A percentile compares a stretch with the other conserved stretches of the same genome.
phyloP scores from a whole-genome alignment of 1,284 basidiomycete genomes.

The Singerocomus inundabilis region DNA sequence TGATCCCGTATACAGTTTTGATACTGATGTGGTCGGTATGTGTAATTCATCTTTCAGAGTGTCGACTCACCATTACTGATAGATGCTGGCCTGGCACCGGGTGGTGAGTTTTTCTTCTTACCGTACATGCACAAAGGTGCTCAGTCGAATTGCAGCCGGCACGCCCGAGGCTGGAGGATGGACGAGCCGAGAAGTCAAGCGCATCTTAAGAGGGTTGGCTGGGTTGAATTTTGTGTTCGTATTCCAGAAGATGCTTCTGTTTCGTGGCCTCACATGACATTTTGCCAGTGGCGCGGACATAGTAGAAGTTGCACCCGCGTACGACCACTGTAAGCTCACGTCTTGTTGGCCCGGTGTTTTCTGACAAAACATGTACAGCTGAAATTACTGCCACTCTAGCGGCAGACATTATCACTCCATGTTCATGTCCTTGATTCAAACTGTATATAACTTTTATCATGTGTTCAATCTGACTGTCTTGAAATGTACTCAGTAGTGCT shows the following conservation, averaged over 20 bases:
- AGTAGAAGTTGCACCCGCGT: slow-evolving; percentile 80
- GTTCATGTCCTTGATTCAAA: neutral
- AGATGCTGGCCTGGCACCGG: slow-evolving; percentile 80
- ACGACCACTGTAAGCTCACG: slow-evolving; percentile 55
- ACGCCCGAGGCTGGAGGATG: slow-evolving; percentile 82
- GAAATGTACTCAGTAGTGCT: neutral
- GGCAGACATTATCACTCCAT: slow-evolving; percentile 54
- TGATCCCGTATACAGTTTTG: slow-evolving; percentile 44
- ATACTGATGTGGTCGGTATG: slow-evolving; percentile 76
- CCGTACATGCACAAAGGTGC: neutral
- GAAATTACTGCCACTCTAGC: slow-evolving; percentile 62
- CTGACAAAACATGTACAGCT: slow-evolving; percentile 39
- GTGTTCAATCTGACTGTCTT: neutral
- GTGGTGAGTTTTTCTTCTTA: slow-evolving; percentile 49
- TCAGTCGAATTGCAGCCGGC: slow-evolving; percentile 51
- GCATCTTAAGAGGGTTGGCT: slow-evolving; percentile 72
- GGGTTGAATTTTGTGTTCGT: slow-evolving; percentile 77
- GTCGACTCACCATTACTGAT: slow-evolving; percentile 9
- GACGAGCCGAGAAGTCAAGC: slow-evolving; percentile 79
- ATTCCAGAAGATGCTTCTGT: neutral
- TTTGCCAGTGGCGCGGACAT: slow-evolving; percentile 37
- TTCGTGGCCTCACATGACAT: neutral
- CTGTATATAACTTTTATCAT: neutral
- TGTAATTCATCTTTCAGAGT: slow-evolving; percentile 3
- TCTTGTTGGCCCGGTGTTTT: slow-evolving; percentile 27